phyloP scores from a whole-genome alignment of 345 rosid genomes.

The Odontarrhena argentea region DNA sequence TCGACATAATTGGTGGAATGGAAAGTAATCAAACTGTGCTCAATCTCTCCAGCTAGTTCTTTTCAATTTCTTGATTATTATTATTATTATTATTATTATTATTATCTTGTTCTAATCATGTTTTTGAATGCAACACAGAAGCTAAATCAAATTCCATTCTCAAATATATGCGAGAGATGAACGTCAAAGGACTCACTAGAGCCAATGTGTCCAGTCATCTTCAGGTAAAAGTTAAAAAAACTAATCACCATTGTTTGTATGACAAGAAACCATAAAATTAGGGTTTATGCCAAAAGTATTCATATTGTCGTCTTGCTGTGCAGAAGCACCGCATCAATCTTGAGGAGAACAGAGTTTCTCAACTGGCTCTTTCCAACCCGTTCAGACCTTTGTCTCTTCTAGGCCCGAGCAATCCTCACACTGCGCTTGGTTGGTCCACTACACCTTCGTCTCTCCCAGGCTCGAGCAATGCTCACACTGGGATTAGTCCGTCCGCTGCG shows the following conservation, averaged over 20 bases:
- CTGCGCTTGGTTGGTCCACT: not conserved
- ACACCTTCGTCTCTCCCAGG: not conserved
- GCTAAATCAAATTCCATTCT: constrained; percentile 22
- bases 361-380: not conserved
- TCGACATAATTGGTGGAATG: constrained; percentile 29
- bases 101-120: not conserved
- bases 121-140: constrained; percentile 22
- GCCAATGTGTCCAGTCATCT: constrained; percentile 34
- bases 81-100: too few species aligned
- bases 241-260: not conserved
- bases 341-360: not conserved
- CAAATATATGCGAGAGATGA: constrained; percentile 19
- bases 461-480: not conserved
- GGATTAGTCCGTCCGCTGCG: too few species aligned
- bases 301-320: not conserved
- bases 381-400: too few species aligned
- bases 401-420: too few species aligned
- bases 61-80: not conserved
- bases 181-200: constrained; percentile 24
- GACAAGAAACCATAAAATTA: not conserved
- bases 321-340: constrained; percentile 28
- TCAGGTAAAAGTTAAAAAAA: constrained; percentile 11
- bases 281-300: not conserved
- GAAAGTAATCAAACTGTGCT: constrained; percentile 19
- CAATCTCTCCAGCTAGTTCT: not conserved